Conservation (phyloP, 805 yeast species). For the Ogataea corticis region DNA sequence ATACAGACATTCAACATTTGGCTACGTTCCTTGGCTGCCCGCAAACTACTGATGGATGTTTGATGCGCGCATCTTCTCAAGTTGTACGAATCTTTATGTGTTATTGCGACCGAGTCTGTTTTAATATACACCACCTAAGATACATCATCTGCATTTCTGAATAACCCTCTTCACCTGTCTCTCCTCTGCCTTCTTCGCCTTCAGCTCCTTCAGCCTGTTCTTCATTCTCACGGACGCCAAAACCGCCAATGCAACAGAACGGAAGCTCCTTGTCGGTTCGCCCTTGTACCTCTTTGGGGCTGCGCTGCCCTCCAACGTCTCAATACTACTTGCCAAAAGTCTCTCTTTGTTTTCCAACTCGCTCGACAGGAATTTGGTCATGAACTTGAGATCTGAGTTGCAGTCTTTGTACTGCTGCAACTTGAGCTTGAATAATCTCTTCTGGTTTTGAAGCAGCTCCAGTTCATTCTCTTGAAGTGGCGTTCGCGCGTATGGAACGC, state of each 20-base stretch:
- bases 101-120: no score
- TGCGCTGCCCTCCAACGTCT: conserved; percentile 23
- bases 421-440: conserved; percentile 47
- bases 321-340: conserved; percentile 27
- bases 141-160: conserved; percentile 6
- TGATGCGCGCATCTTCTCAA: no score
- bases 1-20: no score
- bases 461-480: conserved; percentile 8
- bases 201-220: conserved; percentile 32
- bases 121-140: conserved; percentile 11
- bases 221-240: conserved; percentile 40
- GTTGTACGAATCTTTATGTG: no score
- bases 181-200: conserved; percentile 17
- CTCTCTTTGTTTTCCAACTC: conserved; percentile 30
- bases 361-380: conserved; percentile 33
- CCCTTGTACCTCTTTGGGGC: not conserved
- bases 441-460: conserved; percentile 39
- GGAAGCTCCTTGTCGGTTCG: conserved; percentile 24
- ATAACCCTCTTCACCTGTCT: conserved; percentile 21
- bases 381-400: conserved; percentile 37
- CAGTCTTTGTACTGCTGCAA: conserved; percentile 43
- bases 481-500: not conserved
- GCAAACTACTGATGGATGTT: no score
- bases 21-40: no score
- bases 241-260: conserved; percentile 35